phyloP scores from a whole-genome alignment of 2,329 filamentous ascomycete species.

The Aspergillus glaucus region DNA sequence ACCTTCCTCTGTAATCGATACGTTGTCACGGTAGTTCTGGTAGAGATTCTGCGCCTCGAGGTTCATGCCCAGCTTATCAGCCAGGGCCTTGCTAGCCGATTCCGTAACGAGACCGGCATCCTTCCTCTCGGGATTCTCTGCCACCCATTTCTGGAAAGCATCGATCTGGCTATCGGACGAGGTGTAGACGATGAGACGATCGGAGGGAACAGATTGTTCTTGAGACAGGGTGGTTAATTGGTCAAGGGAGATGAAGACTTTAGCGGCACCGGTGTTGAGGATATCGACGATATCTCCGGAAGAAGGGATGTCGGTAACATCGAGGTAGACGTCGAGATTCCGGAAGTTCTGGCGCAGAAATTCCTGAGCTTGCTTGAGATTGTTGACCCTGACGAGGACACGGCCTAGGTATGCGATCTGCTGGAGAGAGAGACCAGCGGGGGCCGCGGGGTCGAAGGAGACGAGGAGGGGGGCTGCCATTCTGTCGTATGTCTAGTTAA shows the following conservation, averaged over 20 bases:
- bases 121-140: conserved; percentile 29
- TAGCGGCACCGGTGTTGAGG: conserved; percentile 77
- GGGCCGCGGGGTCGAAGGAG: conserved; percentile 35
- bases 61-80: conserved; percentile 32
- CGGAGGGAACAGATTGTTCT: conserved; percentile 47
- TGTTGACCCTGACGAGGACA: conserved; percentile 49
- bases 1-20: conserved; percentile 40
- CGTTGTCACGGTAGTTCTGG: conserved; percentile 23
- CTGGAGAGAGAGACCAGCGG: conserved; percentile 44
- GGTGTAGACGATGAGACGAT: conserved; percentile 53
- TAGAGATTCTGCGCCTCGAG: conserved; percentile 37
- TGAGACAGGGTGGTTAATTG: conserved; percentile 55
- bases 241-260: conserved; percentile 70
- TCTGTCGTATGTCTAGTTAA: conserved; percentile 5
- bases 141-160: conserved; percentile 36
- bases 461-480: conserved; percentile 41
- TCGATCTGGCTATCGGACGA: conserved; percentile 32
- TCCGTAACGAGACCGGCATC: conserved; percentile 30
- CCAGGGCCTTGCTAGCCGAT: conserved; percentile 29
- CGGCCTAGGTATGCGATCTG: conserved; percentile 55
- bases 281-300: conserved; percentile 70
- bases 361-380: conserved; percentile 32
- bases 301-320: conserved; percentile 63
- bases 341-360: conserved; percentile 55
- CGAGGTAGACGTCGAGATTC: conserved; percentile 61